Evolutionary conservation across 2,329 filamentous ascomycete species (phyloP).

Genomic region (Stromatinia cepivora): DNA sequence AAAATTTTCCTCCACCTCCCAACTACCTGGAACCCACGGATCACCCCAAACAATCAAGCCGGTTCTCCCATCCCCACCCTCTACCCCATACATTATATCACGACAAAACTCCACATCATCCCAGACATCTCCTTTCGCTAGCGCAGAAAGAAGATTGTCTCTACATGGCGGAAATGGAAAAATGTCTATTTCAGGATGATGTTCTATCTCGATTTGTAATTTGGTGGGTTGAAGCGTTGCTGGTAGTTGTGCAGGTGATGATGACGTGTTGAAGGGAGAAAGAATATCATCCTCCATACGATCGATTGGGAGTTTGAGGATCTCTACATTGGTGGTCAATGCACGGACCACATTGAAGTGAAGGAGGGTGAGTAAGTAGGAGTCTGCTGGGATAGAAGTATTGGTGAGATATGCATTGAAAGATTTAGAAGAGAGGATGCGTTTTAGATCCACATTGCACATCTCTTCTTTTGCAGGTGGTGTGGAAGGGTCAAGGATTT

Average conservation of each 20-base stretch:
- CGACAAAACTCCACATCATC: conserved; percentile 43
- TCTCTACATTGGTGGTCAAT: conserved; percentile 40
- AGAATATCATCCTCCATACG: conserved; percentile 28
- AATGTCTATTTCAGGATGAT: conserved; percentile 46
- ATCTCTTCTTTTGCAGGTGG: background rate
- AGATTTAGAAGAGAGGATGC: background rate
- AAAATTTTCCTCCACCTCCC: conserved; percentile 51
- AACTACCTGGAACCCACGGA: conserved; percentile 46
- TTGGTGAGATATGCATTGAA: conserved; percentile 22
- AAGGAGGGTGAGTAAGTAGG: conserved; percentile 41
- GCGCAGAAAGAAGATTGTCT: conserved; percentile 44
- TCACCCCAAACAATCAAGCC: conserved; percentile 52
- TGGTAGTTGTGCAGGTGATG: conserved; percentile 22
- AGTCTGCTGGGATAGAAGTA: conserved; percentile 29
- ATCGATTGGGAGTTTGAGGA: conserved; percentile 34
- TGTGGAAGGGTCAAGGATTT: background rate
- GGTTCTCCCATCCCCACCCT: conserved; percentile 31
- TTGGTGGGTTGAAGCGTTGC: conserved; percentile 42
- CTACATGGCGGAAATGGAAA: conserved; percentile 44
- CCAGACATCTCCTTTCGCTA: conserved; percentile 39
- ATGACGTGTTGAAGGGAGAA: conserved; percentile 28
- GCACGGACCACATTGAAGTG: conserved; percentile 45
- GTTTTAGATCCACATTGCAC: conserved; percentile 13
- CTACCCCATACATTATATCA: conserved; percentile 42
- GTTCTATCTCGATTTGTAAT: conserved; percentile 42